Conservation (phyloP, 1,284 basidiomycete genomes). For the Exobasidium rhododendri region DNA sequence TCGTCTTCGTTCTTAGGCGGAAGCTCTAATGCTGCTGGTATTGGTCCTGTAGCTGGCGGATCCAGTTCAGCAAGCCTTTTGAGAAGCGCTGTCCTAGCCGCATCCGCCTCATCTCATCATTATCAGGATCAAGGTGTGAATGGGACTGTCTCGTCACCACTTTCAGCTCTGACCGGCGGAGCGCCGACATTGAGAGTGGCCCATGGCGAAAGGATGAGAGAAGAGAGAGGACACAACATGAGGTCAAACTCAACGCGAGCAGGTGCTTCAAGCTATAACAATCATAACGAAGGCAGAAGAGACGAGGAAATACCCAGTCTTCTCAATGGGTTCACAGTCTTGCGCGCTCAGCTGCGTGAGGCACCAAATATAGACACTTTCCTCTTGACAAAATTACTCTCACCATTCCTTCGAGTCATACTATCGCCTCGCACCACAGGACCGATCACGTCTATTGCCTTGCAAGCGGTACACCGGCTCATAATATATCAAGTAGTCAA, state of each 20-base stretch:
- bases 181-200: not conserved
- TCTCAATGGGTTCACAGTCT: slow-evolving; percentile 81
- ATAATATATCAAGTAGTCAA: slow-evolving; percentile 73
- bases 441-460: slow-evolving; percentile 83
- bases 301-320: slow-evolving; percentile 57
- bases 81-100: slow-evolving; percentile 11
- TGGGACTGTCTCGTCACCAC: slow-evolving; percentile 7
- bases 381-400: slow-evolving; percentile 36
- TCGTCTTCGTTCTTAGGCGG: slow-evolving; percentile 21
- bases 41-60: slow-evolving; percentile 6
- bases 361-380: slow-evolving; percentile 56
- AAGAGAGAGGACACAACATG: not conserved
- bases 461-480: slow-evolving; percentile 81
- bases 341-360: slow-evolving; percentile 72
- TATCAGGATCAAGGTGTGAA: not conserved
- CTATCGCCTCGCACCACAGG: slow-evolving; percentile 89
- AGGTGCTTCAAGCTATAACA: not conserved
- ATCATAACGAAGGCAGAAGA: slow-evolving; percentile 9
- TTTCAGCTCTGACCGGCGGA: slow-evolving; percentile 17
- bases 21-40: slow-evolving; percentile 3
- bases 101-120: slow-evolving; percentile 5
- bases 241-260: not conserved
- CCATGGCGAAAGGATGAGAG: not conserved
- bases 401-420: slow-evolving; percentile 79
- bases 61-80: slow-evolving; percentile 10